phyloP scores from a whole-genome alignment of 805 yeast species.

The Saccharomycopsis oosterbeekiorum region DNA sequence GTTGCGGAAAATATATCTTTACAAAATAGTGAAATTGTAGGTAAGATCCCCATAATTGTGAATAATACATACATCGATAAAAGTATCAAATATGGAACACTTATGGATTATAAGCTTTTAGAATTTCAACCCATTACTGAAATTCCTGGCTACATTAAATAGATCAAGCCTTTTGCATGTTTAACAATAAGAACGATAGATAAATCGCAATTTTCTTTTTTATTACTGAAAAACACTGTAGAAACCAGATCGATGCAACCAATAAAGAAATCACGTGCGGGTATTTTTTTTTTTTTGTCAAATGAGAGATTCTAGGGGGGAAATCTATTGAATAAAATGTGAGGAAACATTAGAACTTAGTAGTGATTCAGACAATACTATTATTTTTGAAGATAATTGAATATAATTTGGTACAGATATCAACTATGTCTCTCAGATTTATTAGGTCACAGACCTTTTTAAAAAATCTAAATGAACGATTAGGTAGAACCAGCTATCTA shows the following conservation, averaged over 20 bases:
- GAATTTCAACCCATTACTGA: background rate
- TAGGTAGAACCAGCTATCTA: background rate
- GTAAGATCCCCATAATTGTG: slow-evolving; percentile 11
- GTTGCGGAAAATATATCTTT: background rate
- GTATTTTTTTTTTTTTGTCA: no score
- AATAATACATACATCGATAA: slow-evolving; percentile 9
- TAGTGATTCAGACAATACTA: no score
- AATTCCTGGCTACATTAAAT: background rate
- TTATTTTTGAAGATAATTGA: no score
- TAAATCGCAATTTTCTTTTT: background rate
- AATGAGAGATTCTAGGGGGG: no score
- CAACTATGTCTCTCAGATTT: background rate
- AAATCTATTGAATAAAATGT: no score
- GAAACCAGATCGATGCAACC: no score
- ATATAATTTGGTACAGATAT: no score
- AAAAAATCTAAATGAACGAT: background rate
- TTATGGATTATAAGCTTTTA: background rate
- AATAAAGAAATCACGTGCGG: no score
- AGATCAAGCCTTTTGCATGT: no score
- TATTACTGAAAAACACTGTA: no score
- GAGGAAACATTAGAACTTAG: no score
- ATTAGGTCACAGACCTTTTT: background rate
- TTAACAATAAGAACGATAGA: no score
- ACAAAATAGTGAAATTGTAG: background rate
- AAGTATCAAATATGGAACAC: background rate